Base-by-base conservation (phyloP, 208 protist species). In the Trypanosoma mega region DNA sequence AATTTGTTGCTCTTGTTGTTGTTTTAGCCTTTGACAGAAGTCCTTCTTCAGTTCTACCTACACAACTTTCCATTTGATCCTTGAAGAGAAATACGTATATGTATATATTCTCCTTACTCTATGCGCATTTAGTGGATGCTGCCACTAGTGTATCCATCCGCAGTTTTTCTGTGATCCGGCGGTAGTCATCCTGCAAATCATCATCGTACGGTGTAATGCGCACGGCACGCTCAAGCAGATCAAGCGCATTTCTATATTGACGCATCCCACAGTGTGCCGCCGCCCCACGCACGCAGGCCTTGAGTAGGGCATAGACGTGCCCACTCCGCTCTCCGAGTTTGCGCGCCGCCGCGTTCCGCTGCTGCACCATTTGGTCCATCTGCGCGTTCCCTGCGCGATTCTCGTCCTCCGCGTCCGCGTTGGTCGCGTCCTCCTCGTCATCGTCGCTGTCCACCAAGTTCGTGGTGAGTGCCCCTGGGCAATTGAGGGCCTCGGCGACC, bases 161-260 rank as follows among this genome's bases (percentile, higher is more conserved):
- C 46, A 97, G 76, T 72, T 95, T 95, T 74, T 97, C 85, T 18
- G 72, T 74, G 1, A 97, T 52, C 29, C 81, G 84, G 44, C 93
- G 85, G 73, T 80, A 90, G 66, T 97, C 91, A 21, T 93, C 85
- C 14, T 75, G 76, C 23, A 97, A 73, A 63, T 97, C 91, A 49
- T 97, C 87, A 68, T 97, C 91, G 56, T 95, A 97, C n/a, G 91
- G 91, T 9, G 88, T 90, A 56, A 97, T 97, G 51, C 80, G 85
- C 62, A 95, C 52, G 0, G 91, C 91, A 12, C 74, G 77, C 71
- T 97, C 84, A 2, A 94, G 72, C 57, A 78, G 83, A 11, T 48
- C 62, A 61, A 92, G 73, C 0, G 88, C 88, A 52, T 80, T 74
- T 31, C 72, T 77, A 57, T 89, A 92, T 27, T 93, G 77, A 45